A percentile compares a stretch with the other conserved stretches of the same genome.
phyloP scores from a whole-genome alignment of 768 basidiomycete species.

The Xerocomellus dryophilus region DNA sequence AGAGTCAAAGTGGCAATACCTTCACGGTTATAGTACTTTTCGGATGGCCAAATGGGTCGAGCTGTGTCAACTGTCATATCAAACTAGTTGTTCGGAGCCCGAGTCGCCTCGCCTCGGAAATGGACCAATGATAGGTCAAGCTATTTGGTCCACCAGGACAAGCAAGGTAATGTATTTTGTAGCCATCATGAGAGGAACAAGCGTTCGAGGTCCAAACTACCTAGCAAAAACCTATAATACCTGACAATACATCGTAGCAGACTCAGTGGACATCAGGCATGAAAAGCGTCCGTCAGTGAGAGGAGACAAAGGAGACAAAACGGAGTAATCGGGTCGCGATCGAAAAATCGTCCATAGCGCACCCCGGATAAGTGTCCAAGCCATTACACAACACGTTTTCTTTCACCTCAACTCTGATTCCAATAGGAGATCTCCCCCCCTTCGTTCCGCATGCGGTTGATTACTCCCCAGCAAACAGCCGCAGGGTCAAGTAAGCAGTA shows the following conservation, averaged over 20 bases:
- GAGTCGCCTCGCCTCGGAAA: no score
- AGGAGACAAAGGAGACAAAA: neutral
- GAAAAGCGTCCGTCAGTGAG: neutral
- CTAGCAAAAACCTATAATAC: neutral
- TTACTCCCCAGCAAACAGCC: slow-evolving; percentile 86
- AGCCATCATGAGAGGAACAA: neutral
- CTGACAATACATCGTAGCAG: no score
- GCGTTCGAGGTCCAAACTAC: neutral
- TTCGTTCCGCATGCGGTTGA: neutral
- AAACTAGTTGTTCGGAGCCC: no score
- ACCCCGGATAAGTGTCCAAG: neutral
- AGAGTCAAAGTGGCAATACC: no score
- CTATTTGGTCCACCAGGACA: no score
- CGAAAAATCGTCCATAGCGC: slow-evolving; percentile 11
- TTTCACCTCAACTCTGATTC: neutral
- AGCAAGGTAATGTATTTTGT: no score
- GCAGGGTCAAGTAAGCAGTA: slow-evolving; percentile 76
- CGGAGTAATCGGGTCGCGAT: neutral
- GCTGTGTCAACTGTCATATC: no score
- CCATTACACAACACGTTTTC: neutral
- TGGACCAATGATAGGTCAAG: no score
- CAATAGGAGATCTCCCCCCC: neutral
- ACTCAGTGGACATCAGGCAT: no score
- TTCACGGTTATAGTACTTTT: no score
- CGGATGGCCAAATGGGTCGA: no score